phyloP scores from a whole-genome alignment of 139 green algal species.

The Closterium sp. region DNA sequence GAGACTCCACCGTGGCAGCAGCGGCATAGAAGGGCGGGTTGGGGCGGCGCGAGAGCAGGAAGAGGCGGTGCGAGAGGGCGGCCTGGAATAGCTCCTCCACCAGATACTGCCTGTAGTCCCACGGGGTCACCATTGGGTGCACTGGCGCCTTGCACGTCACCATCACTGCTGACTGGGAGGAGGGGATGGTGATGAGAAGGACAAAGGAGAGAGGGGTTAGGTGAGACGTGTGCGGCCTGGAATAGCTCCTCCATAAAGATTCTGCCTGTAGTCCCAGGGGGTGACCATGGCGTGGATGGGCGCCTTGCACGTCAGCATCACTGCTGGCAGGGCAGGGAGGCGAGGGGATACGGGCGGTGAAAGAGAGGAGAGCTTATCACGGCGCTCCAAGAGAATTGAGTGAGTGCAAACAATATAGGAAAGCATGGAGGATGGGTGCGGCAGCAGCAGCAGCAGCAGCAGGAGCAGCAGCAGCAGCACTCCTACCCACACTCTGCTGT shows the following conservation, averaged over 20 bases:
- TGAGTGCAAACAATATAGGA: neutral
- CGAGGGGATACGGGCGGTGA: neutral
- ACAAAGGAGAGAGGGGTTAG: too few species aligned
- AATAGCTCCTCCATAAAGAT: neutral
- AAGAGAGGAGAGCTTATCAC: neutral
- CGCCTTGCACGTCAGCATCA: too few species aligned
- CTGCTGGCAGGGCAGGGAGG: neutral
- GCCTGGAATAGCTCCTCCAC: constrained; percentile 66
- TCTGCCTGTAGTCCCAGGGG: neutral
- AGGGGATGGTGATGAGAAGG: too few species aligned
- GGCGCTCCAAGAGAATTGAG: neutral
- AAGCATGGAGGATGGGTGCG: too few species aligned
- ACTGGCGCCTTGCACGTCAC: constrained; percentile 60
- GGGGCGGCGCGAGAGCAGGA: constrained; percentile 63
- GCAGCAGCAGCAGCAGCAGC: too few species aligned
- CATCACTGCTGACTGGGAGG: constrained; percentile 50
- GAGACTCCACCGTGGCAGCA: neutral
- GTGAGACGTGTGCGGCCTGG: too few species aligned
- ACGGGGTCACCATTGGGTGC: constrained; percentile 53
- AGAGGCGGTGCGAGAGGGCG: constrained; percentile 74
- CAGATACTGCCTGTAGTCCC: constrained; percentile 60
- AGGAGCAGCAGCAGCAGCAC: too few species aligned
- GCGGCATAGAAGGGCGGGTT: constrained; percentile 70
- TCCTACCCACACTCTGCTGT: too few species aligned
- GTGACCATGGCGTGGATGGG: neutral